Base-by-base conservation (phyloP, 2,329 filamentous ascomycete species). In the Colletotrichum limetticola region DNA sequence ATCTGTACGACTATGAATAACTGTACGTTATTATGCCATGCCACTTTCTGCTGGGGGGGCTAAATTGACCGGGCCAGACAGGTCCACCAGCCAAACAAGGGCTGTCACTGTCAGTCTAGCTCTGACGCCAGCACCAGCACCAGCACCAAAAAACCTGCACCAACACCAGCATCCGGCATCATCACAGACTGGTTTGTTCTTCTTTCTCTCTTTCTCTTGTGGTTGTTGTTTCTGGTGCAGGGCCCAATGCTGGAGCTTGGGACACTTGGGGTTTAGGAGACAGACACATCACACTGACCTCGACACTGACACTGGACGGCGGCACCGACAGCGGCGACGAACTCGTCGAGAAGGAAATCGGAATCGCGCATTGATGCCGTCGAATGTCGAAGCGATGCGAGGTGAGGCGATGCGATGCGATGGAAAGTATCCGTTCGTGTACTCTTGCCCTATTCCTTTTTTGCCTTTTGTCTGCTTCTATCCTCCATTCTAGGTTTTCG, bases 201-300 rank as follows among this genome's bases (percentile, higher is more conserved):
- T 49, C 19, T 49, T n/a, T 49, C 16, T 49, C 19, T 49, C 8
- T 9, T 9, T 24, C n/a, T 55, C 11, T 19, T 19, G 14, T 19
- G 37, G 14, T 42, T 19, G 3, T 28, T 37, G 46, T 53, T 63
- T 63, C 60, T 22, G 30, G 49, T 26, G 49, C 46, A 64, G 46
- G 61, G 61, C 61, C 46, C n/a, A 64, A 37, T 22, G 52, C 62
- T 65, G 62, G 52, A 56, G 52, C 62, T 46, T 28, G 49, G 52
- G 32, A 22, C 62, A 30, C 11, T 57, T 57, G 62, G 24, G 52
- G 52, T 46, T 65, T 53, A 37, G 46, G 46, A n/a, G 30, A 26
- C 42, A 49, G 42, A 49, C 42, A 49, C 42, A 49, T 8, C 42
- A 49, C 42, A 49, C 42, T 49, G 42, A 49, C 42, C 16, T 11